These are phyloP conservation scores for Beauveria sp. DNA, from an alignment of 2,329 filamentous ascomycete species.

Conservation along the genomic window DNA sequence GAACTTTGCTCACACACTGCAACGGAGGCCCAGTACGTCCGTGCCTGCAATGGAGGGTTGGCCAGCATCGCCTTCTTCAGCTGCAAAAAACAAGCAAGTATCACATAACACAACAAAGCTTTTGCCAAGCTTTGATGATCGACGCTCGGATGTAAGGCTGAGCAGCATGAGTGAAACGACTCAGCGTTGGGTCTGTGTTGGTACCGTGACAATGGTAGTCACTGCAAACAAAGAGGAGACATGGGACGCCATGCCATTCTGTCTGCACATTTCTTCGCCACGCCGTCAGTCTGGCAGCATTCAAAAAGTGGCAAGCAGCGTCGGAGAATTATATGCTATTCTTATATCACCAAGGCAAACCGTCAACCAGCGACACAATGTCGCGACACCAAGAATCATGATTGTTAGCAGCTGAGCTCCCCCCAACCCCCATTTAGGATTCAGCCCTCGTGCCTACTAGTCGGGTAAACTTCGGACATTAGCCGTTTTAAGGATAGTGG, in stretches of 20 bases:
- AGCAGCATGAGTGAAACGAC: background rate
- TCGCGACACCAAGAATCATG: background rate
- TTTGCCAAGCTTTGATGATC: background rate
- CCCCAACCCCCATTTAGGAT: slow-evolving; percentile 21
- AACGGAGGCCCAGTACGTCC: no score
- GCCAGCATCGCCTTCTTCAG: no score
- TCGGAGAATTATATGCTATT: background rate
- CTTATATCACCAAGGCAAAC: background rate
- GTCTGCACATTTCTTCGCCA: no score
- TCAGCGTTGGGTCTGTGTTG: background rate
- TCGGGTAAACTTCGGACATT: slow-evolving; percentile 25
- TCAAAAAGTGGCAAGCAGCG: background rate
- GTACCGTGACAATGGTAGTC: background rate
- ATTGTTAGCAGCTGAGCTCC: background rate
- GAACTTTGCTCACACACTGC: no score
- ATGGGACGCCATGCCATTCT: background rate
- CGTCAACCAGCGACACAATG: background rate
- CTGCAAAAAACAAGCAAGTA: no score
- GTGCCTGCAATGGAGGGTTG: no score
- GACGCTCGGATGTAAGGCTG: background rate
- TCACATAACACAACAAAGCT: no score
- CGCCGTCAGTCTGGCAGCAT: background rate
- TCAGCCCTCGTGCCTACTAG: slow-evolving; percentile 24
- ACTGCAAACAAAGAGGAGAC: background rate
- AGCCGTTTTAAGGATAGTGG: slow-evolving; percentile 13